phyloP scores from a whole-genome alignment of 805 yeast species.

The Wickerhamiella lipophila region DNA sequence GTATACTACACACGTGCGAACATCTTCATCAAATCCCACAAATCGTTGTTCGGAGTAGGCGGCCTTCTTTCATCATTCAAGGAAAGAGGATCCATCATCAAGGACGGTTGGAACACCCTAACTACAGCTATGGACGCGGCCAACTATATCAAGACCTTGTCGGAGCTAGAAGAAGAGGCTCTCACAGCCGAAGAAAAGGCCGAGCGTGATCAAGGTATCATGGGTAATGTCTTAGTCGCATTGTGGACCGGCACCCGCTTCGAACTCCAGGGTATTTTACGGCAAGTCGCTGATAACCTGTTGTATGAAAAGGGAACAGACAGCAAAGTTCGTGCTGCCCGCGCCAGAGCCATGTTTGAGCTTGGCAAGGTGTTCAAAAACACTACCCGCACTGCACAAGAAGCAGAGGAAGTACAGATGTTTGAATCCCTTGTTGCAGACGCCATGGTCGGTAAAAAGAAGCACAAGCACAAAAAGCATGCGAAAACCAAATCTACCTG shows the following conservation, averaged over 20 bases:
- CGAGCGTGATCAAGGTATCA: conserved; percentile 66
- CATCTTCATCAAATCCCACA: conserved; percentile 59
- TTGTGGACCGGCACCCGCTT: conserved; percentile 91
- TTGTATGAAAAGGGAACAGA: conserved; percentile 55
- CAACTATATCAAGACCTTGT: conserved; percentile 58
- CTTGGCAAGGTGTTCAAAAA: conserved; percentile 58
- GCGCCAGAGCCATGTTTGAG: conserved; percentile 67
- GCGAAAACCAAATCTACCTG: background rate
- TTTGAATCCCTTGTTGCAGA: conserved; percentile 89
- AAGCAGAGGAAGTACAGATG: conserved; percentile 77
- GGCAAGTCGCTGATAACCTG: conserved; percentile 71
- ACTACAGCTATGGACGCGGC: conserved; percentile 85
- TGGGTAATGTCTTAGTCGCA: conserved; percentile 83
- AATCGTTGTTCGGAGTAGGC: conserved; percentile 66
- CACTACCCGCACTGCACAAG: conserved; percentile 68
- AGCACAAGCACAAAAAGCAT: conserved; percentile 15
- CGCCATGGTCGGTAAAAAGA: conserved; percentile 43
- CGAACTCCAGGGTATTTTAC: conserved; percentile 67
- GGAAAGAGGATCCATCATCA: conserved; percentile 71
- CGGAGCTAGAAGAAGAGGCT: conserved; percentile 53
- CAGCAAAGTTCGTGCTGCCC: conserved; percentile 46
- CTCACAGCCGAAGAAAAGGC: conserved; percentile 49
- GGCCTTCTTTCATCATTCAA: conserved; percentile 70
- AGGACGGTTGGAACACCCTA: conserved; percentile 70
- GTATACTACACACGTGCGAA: conserved; percentile 65